These are phyloP conservation scores for Cordyceps javanica DNA, from an alignment of 2,329 filamentous ascomycete genomes.

Conservation along the genomic window DNA sequence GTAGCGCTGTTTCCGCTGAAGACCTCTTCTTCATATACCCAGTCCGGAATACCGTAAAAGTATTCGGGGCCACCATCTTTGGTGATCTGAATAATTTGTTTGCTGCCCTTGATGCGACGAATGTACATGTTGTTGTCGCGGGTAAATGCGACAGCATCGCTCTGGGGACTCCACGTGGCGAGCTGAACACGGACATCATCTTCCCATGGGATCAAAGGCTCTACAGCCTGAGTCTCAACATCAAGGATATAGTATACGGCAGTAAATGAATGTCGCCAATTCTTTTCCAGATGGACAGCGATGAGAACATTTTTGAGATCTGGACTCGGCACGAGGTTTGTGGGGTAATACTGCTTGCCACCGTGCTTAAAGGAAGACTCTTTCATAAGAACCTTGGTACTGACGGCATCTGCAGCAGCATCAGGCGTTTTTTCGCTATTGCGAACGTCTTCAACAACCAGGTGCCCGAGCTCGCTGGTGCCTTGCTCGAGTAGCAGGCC, in stretches of 20 bases:
- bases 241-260: slow-evolving; percentile 90
- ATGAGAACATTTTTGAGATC: slow-evolving; percentile 83
- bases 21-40: slow-evolving; percentile 75
- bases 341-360: slow-evolving; percentile 49
- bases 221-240: slow-evolving; percentile 68
- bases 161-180: slow-evolving; percentile 82
- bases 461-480: slow-evolving; percentile 59
- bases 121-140: slow-evolving; percentile 86
- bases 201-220: slow-evolving; percentile 69
- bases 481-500: slow-evolving; percentile 75
- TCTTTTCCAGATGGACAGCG: slow-evolving; percentile 63
- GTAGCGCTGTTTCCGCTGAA: slow-evolving; percentile 74
- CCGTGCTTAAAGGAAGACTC: slow-evolving; percentile 54
- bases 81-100: slow-evolving; percentile 66
- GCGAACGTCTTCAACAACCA: slow-evolving; percentile 83
- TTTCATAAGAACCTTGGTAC: slow-evolving; percentile 63
- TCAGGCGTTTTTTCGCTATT: slow-evolving; percentile 26
- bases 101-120: slow-evolving; percentile 50
- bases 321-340: slow-evolving; percentile 66
- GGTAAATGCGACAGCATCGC: slow-evolving; percentile 84
- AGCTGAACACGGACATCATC: slow-evolving; percentile 66
- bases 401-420: slow-evolving; percentile 25
- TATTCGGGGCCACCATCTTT: slow-evolving; percentile 79
- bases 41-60: slow-evolving; percentile 95
- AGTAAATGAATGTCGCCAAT: slow-evolving; percentile 87